These are phyloP conservation scores for Phialocephala sp. DNA, from an alignment of 2,329 filamentous ascomycete species.

Conservation along the genomic window DNA sequence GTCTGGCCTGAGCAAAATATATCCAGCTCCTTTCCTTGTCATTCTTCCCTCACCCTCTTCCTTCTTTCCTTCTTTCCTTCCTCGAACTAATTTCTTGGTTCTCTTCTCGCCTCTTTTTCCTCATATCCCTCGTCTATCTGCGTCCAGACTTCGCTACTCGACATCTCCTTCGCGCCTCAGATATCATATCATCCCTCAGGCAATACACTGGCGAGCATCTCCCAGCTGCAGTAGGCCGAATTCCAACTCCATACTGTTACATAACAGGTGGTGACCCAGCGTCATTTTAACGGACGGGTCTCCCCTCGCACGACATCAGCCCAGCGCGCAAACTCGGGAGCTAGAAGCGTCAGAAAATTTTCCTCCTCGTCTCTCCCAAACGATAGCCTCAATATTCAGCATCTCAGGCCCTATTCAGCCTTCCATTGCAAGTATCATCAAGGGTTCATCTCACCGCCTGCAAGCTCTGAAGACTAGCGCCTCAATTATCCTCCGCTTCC, in stretches of 20 bases:
- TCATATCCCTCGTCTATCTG: background rate
- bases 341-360: constrained; percentile 10
- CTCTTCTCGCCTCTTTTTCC: background rate
- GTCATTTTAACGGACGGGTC: constrained; percentile 26
- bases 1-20: constrained; percentile 2
- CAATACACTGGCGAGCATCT: background rate
- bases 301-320: constrained; percentile 14
- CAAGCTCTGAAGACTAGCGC: background rate
- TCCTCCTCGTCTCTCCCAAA: background rate
- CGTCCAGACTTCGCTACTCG: background rate
- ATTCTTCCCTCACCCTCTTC: background rate
- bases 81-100: background rate
- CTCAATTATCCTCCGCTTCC: constrained; percentile 12
- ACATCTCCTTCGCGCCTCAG: background rate
- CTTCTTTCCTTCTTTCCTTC: background rate
- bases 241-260: constrained; percentile 27
- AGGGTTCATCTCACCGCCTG: constrained; percentile 16
- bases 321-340: constrained; percentile 1
- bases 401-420: background rate
- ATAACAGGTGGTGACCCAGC: constrained; percentile 22
- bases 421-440: constrained; percentile 1
- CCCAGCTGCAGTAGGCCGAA: constrained; percentile 22
- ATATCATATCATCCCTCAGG: constrained; percentile 8
- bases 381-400: background rate
- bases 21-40: background rate